phyloP scores from a whole-genome alignment of 208 protist species.

The Trypanosoma theileri region DNA sequence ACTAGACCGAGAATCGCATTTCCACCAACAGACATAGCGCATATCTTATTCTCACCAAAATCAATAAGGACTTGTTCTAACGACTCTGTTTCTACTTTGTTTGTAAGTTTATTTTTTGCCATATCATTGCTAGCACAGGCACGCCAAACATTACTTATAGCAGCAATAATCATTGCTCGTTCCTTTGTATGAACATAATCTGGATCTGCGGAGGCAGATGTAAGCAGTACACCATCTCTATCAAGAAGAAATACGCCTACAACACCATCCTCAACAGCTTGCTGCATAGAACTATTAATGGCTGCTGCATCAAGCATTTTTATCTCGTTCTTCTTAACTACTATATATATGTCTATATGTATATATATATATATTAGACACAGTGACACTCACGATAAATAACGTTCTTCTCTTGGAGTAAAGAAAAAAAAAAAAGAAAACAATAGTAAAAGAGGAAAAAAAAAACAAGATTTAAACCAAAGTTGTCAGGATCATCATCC shows the following conservation, averaged over 20 bases:
- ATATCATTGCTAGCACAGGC: conserved; percentile 62
- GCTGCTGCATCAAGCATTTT: conserved; percentile 71
- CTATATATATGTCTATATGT: no score
- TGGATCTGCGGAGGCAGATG: conserved; percentile 38
- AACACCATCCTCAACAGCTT: conserved; percentile 59
- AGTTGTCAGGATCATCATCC: no score
- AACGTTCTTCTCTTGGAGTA: not conserved
- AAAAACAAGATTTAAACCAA: not conserved
- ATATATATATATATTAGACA: no score
- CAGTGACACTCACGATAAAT: not conserved
- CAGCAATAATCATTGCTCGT: conserved; percentile 55
- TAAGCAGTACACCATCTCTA: conserved; percentile 53
- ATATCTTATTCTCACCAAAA: conserved; percentile 63
- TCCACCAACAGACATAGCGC: conserved; percentile 73
- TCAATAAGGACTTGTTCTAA: conserved; percentile 77
- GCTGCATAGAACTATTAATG: conserved; percentile 49
- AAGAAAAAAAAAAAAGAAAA: conserved; percentile 16
- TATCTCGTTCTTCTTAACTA: conserved; percentile 11
- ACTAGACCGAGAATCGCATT: conserved; percentile 57
- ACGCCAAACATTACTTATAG: conserved; percentile 77
- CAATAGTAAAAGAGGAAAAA: no score
- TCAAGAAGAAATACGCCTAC: conserved; percentile 58
- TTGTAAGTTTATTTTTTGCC: conserved; percentile 57
- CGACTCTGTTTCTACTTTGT: conserved; percentile 56
- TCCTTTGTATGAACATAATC: conserved; percentile 35